A percentile compares a stretch with the other conserved stretches of the same genome.
phyloP scores from a whole-genome alignment of 257 asterid genomes.

The Hygrophila difformis region DNA sequence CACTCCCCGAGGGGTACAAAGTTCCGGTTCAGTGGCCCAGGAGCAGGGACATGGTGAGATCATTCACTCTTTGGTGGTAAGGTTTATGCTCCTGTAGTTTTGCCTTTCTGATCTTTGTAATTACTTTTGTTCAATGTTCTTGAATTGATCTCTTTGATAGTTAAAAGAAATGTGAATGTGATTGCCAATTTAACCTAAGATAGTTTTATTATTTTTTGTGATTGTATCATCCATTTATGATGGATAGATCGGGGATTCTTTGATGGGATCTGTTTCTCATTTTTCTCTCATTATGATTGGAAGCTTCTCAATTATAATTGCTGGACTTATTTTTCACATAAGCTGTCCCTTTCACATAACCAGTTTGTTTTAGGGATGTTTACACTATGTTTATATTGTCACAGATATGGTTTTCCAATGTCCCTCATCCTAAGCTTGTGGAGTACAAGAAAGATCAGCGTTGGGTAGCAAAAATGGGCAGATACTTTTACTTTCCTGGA shows the following conservation, averaged over 20 bases:
- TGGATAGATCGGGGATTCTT: too few species aligned
- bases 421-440: conserved; percentile 93
- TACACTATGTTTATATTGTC: conserved; percentile 7
- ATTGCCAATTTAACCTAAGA: too few species aligned
- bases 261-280: too few species aligned
- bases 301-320: too few species aligned
- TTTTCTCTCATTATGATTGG: too few species aligned
- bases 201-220: too few species aligned
- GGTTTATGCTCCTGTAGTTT: conserved; percentile 21
- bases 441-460: conserved; percentile 91
- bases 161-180: too few species aligned
- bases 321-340: too few species aligned
- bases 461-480: conserved; percentile 71
- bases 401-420: conserved; percentile 91
- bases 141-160: conserved; percentile 1
- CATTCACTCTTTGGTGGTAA: conserved; percentile 53
- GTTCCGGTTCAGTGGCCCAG: conserved; percentile 87
- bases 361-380: background rate
- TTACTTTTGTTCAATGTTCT: conserved; percentile 2
- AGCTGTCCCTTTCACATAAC: background rate
- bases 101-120: background rate
- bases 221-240: too few species aligned
- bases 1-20: conserved; percentile 64
- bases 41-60: conserved; percentile 98
- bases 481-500: conserved; percentile 83